These are phyloP conservation scores for Akanthomyces lecanii DNA, from an alignment of 2,329 filamentous ascomycete species.

Conservation along the genomic window DNA sequence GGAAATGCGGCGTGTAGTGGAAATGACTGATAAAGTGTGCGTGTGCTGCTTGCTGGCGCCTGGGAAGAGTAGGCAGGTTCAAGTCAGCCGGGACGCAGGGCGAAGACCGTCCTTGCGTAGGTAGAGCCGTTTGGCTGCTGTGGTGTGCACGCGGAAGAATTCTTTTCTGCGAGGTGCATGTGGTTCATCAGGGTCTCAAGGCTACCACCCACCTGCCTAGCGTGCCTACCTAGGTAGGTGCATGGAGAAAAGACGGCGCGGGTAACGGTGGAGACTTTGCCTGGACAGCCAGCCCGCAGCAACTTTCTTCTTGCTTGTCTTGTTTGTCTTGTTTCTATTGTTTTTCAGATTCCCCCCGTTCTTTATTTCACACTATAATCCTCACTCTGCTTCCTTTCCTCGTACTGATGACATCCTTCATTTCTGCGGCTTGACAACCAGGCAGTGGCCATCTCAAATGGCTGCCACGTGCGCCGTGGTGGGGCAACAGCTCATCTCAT, in stretches of 20 bases:
- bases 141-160: background rate
- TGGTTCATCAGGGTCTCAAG: background rate
- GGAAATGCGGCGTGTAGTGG: background rate
- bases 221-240: background rate
- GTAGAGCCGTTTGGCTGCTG: background rate
- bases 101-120: background rate
- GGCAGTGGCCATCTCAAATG: too few relatives aligned
- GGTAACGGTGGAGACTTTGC: background rate
- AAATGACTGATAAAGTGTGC: background rate
- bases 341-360: too few relatives aligned
- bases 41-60: background rate
- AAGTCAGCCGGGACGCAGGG: background rate
- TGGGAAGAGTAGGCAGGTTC: background rate
- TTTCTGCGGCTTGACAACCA: too few relatives aligned
- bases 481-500: too few relatives aligned
- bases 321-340: background rate
- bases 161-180: background rate
- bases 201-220: too few relatives aligned
- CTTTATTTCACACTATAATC: too few relatives aligned
- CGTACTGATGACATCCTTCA: too few relatives aligned
- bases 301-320: too few relatives aligned
- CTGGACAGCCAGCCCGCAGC: background rate
- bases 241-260: constrained; percentile 6
- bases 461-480: too few relatives aligned
- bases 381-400: too few relatives aligned